These are phyloP conservation scores for Agrocybe praecox DNA, from an alignment of 768 basidiomycete species.

Conservation along the genomic window DNA sequence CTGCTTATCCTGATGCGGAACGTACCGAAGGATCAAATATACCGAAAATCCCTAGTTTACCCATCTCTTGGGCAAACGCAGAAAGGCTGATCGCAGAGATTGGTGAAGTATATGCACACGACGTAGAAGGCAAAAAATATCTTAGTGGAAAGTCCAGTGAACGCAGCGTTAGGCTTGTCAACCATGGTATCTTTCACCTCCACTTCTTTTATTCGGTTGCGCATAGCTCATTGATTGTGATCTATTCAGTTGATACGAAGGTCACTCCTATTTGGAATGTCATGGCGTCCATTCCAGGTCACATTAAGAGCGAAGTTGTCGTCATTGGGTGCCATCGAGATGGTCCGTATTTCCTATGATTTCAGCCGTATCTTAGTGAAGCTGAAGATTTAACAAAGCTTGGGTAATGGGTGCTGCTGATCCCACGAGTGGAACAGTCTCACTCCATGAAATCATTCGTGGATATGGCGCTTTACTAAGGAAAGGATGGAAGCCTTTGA, in stretches of 20 bases:
- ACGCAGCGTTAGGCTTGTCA: conserved; percentile 51
- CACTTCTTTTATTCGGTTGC: neutral
- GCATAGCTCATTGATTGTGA: neutral
- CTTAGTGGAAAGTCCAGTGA: conserved; percentile 54
- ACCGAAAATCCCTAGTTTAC: conserved; percentile 83
- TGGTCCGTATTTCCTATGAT: conserved; percentile 43
- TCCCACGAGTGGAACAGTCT: conserved; percentile 79
- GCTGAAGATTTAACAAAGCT: conserved; percentile 27
- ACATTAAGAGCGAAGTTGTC: conserved; percentile 83
- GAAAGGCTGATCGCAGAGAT: conserved; percentile 64
- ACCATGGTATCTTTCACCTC: conserved; percentile 44
- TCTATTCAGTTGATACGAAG: conserved; percentile 62
- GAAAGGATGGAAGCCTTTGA: conserved; percentile 82
- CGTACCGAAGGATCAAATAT: conserved; percentile 61
- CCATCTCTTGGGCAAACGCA: conserved; percentile 88
- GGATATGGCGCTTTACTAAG: conserved; percentile 69
- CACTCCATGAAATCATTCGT: conserved; percentile 75
- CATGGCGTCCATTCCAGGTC: conserved; percentile 78
- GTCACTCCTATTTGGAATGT: conserved; percentile 90
- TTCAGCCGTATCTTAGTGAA: neutral
- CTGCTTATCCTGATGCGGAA: conserved; percentile 82
- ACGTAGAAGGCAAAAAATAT: conserved; percentile 28
- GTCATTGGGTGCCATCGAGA: conserved; percentile 90
- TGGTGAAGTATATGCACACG: conserved; percentile 33
- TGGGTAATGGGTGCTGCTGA: conserved; percentile 86